These are phyloP conservation scores for Chalaropsis ovoidea DNA, from an alignment of 2,329 filamentous ascomycete genomes.

Conservation along the genomic window DNA sequence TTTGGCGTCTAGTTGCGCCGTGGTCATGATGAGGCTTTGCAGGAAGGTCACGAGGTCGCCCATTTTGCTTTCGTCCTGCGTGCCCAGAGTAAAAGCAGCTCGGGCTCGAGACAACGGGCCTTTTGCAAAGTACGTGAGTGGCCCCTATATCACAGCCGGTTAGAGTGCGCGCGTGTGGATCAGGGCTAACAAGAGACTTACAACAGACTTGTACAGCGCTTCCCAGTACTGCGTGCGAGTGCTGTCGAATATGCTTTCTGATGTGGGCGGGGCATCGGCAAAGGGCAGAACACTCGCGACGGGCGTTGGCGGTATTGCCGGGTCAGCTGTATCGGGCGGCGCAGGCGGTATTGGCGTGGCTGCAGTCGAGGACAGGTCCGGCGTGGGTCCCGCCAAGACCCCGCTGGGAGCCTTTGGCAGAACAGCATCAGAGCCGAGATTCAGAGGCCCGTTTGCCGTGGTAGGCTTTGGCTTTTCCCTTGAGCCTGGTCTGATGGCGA, in stretches of 20 bases:
- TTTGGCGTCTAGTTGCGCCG: conserved; percentile 64
- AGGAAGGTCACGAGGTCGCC: conserved; percentile 57
- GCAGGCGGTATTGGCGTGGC: not conserved
- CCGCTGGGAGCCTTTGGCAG: not conserved
- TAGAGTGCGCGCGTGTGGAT: conserved; percentile 19
- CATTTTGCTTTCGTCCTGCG: conserved; percentile 50
- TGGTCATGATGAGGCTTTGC: conserved; percentile 56
- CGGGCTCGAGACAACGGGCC: conserved; percentile 66
- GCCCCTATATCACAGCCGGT: conserved; percentile 42
- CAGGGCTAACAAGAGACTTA: conserved; percentile 30
- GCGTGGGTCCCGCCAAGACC: not conserved
- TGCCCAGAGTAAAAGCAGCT: conserved; percentile 56
- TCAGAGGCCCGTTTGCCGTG: conserved; percentile 1
- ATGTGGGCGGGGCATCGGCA: conserved; percentile 30
- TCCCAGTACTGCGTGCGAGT: conserved; percentile 51
- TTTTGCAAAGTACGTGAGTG: conserved; percentile 74
- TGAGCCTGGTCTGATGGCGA: not conserved
- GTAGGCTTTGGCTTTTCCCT: conserved; percentile 10
- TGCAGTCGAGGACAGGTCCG: conserved; percentile 1
- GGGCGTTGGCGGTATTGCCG: not conserved
- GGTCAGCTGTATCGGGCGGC: not conserved
- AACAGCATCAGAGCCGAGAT: not conserved
- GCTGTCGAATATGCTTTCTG: conserved; percentile 47
- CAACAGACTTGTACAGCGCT: conserved; percentile 53
- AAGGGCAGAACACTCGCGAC: conserved; percentile 15